Evolutionary conservation across 192 early-diverging fungal species (phyloP).

Genomic region (Coemansia reversa): DNA sequence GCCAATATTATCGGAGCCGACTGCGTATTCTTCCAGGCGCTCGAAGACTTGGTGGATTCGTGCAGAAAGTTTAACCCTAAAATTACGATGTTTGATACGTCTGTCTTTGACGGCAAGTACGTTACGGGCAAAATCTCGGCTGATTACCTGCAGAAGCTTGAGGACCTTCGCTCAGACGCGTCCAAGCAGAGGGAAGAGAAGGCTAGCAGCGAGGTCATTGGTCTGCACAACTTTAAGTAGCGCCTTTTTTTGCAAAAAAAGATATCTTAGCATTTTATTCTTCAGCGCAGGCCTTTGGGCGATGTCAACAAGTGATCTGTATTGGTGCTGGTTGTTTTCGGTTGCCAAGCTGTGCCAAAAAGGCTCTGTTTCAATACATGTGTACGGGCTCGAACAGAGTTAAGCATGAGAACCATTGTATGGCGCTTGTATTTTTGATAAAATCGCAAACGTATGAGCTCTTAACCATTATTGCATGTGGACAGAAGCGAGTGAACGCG

Average conservation of each 20-base stretch:
- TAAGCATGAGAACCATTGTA: too few relatives aligned
- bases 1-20: slow-evolving; percentile 93
- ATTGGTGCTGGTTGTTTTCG: background rate
- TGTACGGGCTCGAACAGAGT: too few relatives aligned
- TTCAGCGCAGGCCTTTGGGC: background rate
- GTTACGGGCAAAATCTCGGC: slow-evolving; percentile 76
- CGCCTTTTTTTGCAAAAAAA: background rate
- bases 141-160: slow-evolving; percentile 65
- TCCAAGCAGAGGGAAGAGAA: slow-evolving; percentile 35
- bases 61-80: slow-evolving; percentile 81
- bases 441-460: background rate
- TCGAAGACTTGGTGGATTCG: slow-evolving; percentile 82
- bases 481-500: background rate
- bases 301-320: background rate
- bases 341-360: background rate
- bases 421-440: background rate
- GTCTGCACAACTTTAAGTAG: slow-evolving; percentile 55
- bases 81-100: slow-evolving; percentile 87
- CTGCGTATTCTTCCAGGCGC: slow-evolving; percentile 87
- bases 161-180: slow-evolving; percentile 44
- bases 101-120: slow-evolving; percentile 95
- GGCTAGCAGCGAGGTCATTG: slow-evolving; percentile 43
- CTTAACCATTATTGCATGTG: background rate
- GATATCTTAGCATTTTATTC: background rate
- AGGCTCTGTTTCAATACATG: background rate